These are phyloP conservation scores for Paxillus ammoniavirescens DNA, from an alignment of 768 basidiomycete species.

Conservation along the genomic window DNA sequence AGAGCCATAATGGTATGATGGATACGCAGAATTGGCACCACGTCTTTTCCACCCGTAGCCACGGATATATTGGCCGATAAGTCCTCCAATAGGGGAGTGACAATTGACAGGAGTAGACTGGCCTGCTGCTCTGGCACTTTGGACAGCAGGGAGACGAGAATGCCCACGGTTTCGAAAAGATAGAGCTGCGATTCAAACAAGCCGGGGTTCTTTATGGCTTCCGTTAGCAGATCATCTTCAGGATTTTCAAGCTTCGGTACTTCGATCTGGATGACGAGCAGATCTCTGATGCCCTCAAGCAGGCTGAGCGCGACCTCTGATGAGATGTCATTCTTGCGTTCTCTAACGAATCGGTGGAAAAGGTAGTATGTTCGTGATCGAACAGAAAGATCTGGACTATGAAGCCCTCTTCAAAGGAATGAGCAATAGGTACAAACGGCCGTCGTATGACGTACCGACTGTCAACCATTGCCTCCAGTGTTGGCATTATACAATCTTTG, in stretches of 20 bases:
- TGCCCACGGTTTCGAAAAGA: constrained; percentile 90
- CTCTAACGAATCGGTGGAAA: constrained; percentile 89
- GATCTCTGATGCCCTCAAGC: constrained; percentile 71
- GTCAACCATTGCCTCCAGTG: constrained; percentile 87
- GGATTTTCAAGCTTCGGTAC: constrained; percentile 75
- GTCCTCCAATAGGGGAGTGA: constrained; percentile 78
- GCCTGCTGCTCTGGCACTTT: constrained; percentile 67
- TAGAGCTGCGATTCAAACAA: constrained; percentile 90
- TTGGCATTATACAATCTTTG: constrained; percentile 82
- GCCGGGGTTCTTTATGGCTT: constrained; percentile 71
- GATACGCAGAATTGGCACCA: constrained; percentile 78
- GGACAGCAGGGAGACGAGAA: constrained; percentile 73
- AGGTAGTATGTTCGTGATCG: constrained; percentile 87
- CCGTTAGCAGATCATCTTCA: constrained; percentile 72
- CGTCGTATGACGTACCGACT: constrained; percentile 51
- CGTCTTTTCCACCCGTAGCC: constrained; percentile 58
- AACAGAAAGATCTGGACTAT: constrained; percentile 66
- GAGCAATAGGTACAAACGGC: background rate
- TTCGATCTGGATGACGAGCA: constrained; percentile 71
- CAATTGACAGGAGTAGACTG: constrained; percentile 67
- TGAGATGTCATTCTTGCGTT: constrained; percentile 75
- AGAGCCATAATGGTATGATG: constrained; percentile 95
- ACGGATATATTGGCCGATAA: constrained; percentile 57
- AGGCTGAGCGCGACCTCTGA: constrained; percentile 67
- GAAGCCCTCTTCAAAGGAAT: constrained; percentile 66